Conservation (phyloP, 192 early-diverging fungal genomes). For the Jimgerdemannia lactiflua region DNA sequence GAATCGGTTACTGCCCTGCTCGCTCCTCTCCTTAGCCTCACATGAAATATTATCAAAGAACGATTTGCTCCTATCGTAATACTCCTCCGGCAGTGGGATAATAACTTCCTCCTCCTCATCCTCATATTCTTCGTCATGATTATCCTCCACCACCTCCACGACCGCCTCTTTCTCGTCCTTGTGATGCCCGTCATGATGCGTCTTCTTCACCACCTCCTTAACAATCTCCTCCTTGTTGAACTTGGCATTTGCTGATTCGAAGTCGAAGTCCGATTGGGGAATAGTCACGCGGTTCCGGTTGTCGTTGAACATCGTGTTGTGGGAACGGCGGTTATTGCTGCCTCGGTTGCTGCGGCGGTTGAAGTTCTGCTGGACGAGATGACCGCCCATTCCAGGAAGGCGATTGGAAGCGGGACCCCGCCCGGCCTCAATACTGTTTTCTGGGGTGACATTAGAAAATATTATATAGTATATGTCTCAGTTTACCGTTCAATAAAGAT, state of each 20-base stretch:
- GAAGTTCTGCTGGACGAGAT: constrained; percentile 34
- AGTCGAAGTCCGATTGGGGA: constrained; percentile 91
- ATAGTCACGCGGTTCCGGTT: constrained; percentile 35
- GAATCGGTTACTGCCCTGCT: constrained; percentile 33
- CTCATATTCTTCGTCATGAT: constrained; percentile 30
- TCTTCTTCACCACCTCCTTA: constrained; percentile 64
- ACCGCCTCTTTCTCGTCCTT: constrained; percentile 18
- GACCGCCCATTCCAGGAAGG: constrained; percentile 50
- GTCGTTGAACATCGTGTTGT: constrained; percentile 34
- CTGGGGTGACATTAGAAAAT: too few relatives aligned
- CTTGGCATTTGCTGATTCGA: constrained; percentile 93
- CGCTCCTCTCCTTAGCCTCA: constrained; percentile 85
- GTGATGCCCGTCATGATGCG: constrained; percentile 29
- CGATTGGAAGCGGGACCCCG: constrained; percentile 37
- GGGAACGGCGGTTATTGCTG: constrained; percentile 4
- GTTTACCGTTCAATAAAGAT: too few relatives aligned
- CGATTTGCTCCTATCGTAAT: constrained; percentile 76
- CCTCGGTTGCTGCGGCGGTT: constrained; percentile 32
- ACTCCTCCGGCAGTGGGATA: constrained; percentile 48
- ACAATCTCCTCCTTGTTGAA: constrained; percentile 86
- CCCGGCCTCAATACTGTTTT: constrained; percentile 8
- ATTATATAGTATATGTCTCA: too few relatives aligned
- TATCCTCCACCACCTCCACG: constrained; percentile 26
- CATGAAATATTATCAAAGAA: constrained; percentile 99
- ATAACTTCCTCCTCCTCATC: constrained; percentile 52